Conservation (phyloP, 2,329 filamentous ascomycete genomes). For the Nemania diffusa region DNA sequence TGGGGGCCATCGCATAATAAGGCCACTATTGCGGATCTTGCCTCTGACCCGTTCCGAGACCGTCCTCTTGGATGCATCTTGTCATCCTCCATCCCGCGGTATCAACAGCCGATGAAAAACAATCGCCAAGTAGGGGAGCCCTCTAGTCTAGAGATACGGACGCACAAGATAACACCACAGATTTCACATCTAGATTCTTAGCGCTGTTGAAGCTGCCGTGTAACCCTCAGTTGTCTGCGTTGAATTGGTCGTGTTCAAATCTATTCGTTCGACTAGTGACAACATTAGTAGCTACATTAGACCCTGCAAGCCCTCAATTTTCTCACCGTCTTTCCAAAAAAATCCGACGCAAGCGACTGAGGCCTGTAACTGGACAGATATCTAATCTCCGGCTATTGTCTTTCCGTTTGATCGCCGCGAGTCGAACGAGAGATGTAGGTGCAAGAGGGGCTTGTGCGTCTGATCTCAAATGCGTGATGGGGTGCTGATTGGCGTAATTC, state of each 20-base stretch:
- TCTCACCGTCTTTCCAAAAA: constrained; percentile 42
- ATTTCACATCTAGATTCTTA: constrained; percentile 31
- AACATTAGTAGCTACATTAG: constrained; percentile 28
- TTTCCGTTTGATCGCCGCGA: constrained; percentile 23
- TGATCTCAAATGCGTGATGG: constrained; percentile 40
- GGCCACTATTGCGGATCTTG: constrained; percentile 43
- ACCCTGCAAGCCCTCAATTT: constrained; percentile 32
- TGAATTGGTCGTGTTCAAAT: constrained; percentile 21
- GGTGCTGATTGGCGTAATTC: constrained; percentile 38
- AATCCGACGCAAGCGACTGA: constrained; percentile 6
- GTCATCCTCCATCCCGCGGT: constrained; percentile 31
- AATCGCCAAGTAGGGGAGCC: constrained; percentile 19
- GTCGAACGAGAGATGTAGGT: constrained; percentile 38
- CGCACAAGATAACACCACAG: constrained; percentile 31
- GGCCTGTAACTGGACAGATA: constrained; percentile 23
- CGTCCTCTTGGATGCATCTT: constrained; percentile 24
- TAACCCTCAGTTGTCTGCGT: constrained; percentile 37
- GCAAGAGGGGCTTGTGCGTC: constrained; percentile 34
- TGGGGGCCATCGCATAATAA: constrained; percentile 40
- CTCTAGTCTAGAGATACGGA: constrained; percentile 35
- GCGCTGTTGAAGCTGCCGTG: constrained; percentile 37
- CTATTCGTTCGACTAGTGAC: constrained; percentile 38
- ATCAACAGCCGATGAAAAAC: constrained; percentile 12
- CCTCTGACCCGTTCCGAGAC: constrained; percentile 41
- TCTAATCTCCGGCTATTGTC: constrained; percentile 14